Base-by-base conservation (phyloP, 208 protist genomes). In the Leishmania aethiopica region DNA sequence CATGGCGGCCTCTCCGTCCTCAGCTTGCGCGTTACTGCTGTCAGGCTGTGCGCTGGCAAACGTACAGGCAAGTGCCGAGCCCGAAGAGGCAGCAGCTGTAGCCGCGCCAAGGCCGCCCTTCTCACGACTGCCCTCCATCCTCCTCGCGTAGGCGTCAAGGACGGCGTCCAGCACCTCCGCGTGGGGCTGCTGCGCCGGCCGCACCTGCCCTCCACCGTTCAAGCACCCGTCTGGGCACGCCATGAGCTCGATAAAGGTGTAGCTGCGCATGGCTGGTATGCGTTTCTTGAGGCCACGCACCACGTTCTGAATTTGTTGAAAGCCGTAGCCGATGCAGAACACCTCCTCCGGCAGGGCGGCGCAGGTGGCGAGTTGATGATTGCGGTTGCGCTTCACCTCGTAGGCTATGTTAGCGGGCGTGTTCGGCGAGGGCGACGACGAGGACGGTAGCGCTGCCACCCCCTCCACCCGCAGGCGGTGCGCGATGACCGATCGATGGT, bases 231-330 rank as follows among this genome's bases (percentile, higher is more conserved):
- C 90, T 17, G 99, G 99, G 84, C 99, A 99, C 19, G 99, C 99
- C 99, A 99, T 99, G 22, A 99, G 76, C 86, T 99, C 99, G n/a
- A 99, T 90, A 88, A 99, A 99, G 45, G 99, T 92, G 80, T 93
- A 93, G 7, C 64, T 62, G 51, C 86, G 77, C 69, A 91, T 83
- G 7, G 89, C 76, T 4, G 90, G 78, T 55, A 87, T 84, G 32
- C 87, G 85, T 69, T 87, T 93, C 83, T 99, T 99, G 40, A 99
- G 72, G 28, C 94, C 96, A 25, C 98, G 95, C 37, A 99, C 95
- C 15, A 99, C 79, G 89, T 99, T 99, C 89, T 99, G 98, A 79
- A 99, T 99, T 87, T 99, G 99, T 69, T 99, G 93, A 72, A 99
- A 99, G 40, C 99, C 99, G 84, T 99, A 99, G 13, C 97, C 98